Evolutionary conservation across 176 grass and related monocot genomes (phyloP).

Genomic region (Triticum monococcum): DNA sequence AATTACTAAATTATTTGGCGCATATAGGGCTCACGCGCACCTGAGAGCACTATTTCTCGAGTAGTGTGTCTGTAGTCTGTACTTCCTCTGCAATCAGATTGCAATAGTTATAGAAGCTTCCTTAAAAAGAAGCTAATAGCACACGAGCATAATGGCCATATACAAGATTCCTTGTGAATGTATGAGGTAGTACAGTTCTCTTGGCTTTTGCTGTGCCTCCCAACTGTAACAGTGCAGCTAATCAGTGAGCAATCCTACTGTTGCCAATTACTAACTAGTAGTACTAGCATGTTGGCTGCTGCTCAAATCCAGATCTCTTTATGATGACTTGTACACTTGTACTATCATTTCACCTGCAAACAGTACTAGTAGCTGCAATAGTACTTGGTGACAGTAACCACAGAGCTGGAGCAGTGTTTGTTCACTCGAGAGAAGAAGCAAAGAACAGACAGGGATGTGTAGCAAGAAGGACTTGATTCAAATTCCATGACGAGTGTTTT

Average conservation of each 20-base stretch:
- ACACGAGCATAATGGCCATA: constrained; percentile 18
- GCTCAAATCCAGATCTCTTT: neutral
- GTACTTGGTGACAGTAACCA: constrained; percentile 10
- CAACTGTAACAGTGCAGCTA: neutral
- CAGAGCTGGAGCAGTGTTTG: constrained; percentile 4
- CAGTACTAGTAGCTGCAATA: neutral
- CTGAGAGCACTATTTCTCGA: too few species aligned
- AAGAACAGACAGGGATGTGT: constrained; percentile 6
- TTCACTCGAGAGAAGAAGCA: constrained; percentile 1
- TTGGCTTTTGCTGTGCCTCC: neutral
- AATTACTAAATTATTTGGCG: too few species aligned
- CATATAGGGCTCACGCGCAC: too few species aligned
- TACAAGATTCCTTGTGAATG: constrained; percentile 29
- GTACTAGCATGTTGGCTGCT: neutral
- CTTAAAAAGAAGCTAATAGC: constrained; percentile 5
- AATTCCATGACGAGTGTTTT: constrained; percentile 1
- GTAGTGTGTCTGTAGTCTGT: neutral
- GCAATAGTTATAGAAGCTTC: neutral
- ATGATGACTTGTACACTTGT: neutral
- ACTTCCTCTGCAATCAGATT: constrained; percentile 7
- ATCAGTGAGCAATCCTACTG: constrained; percentile 33
- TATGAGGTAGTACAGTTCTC: neutral
- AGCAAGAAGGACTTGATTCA: constrained; percentile 5
- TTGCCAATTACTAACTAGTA: neutral
- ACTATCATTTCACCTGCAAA: constrained; percentile 17